Evolutionary conservation across 1,139 yeast species (phyloP).

Genomic region (Scheffersomyces parashehatae): DNA sequence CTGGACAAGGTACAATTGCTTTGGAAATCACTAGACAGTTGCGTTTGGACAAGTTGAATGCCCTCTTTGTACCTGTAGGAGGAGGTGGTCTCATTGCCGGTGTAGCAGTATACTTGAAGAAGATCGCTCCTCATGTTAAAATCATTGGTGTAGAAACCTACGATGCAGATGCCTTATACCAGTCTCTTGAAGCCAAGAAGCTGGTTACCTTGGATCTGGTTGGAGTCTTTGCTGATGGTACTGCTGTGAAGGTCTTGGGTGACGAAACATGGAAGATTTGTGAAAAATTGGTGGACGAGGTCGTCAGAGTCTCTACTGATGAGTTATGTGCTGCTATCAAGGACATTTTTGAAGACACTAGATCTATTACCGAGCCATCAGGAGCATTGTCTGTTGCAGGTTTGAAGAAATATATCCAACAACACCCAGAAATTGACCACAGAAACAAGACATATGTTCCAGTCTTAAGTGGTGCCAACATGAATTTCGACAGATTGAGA

Average conservation of each 20-base stretch:
- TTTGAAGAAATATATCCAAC: constrained; percentile 72
- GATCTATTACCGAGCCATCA: constrained; percentile 93
- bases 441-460: constrained; percentile 77
- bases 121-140: constrained; percentile 97
- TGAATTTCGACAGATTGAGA: constrained; percentile 94
- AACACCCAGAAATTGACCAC: constrained; percentile 71
- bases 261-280: constrained; percentile 88
- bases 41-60: constrained; percentile 72
- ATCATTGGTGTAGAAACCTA: constrained; percentile 93
- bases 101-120: constrained; percentile 81
- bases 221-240: constrained; percentile 99
- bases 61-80: constrained; percentile 91
- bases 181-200: constrained; percentile 60
- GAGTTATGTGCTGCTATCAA: constrained; percentile 97
- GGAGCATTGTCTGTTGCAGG: constrained; percentile 98
- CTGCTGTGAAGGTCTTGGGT: constrained; percentile 92
- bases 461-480: constrained; percentile 91
- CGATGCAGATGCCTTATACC: constrained; percentile 90
- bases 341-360: constrained; percentile 93
- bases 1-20: constrained; percentile 99
- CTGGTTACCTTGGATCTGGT: constrained; percentile 64
- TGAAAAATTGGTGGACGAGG: constrained; percentile 79
- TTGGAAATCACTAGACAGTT: constrained; percentile 89
- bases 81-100: constrained; percentile 98
- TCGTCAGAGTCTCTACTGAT: constrained; percentile 85